These are phyloP conservation scores for Lactifluus pinguis DNA, from an alignment of 768 basidiomycete genomes.

Conservation along the genomic window DNA sequence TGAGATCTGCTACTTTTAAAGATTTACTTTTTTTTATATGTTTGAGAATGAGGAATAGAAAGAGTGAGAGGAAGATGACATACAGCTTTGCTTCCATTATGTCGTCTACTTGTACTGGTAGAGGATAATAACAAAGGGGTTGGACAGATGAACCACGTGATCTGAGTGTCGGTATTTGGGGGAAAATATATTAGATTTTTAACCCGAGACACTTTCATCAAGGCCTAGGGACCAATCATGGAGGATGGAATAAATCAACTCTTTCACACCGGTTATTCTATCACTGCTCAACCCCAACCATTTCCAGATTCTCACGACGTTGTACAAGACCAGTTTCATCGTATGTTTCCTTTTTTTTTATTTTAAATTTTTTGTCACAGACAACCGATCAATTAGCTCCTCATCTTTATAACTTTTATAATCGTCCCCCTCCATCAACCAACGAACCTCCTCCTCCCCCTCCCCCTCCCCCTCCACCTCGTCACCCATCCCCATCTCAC, in stretches of 20 bases:
- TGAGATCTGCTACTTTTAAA: conserved; percentile 67
- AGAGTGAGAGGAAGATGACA: conserved; percentile 12
- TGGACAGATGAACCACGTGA: background rate
- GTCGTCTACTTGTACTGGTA: background rate
- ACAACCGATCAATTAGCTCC: conserved; percentile 11
- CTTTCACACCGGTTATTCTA: conserved; percentile 50
- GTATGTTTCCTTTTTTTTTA: background rate
- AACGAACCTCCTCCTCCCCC: conserved; percentile 21
- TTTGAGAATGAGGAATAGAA: background rate
- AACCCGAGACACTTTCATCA: too few relatives aligned
- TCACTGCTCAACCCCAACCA: conserved; percentile 28
- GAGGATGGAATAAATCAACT: conserved; percentile 51
- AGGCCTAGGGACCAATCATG: conserved; percentile 10
- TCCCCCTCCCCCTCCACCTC: conserved; percentile 18
- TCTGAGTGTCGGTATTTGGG: too few relatives aligned
- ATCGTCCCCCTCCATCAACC: conserved; percentile 24
- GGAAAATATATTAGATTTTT: too few relatives aligned
- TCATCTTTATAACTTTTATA: conserved; percentile 19
- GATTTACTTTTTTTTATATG: conserved; percentile 33
- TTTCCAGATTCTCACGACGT: conserved; percentile 27
- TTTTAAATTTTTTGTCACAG: conserved; percentile 5
- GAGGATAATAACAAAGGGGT: background rate
- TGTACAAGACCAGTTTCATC: conserved; percentile 14
- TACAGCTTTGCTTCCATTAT: conserved; percentile 35
- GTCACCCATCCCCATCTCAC: conserved; percentile 13